Evolutionary conservation across 441 rosid genomes (phyloP), one percentile per base, ranked within the genome.

Genomic region (Arabidopsis lyrata): DNA sequence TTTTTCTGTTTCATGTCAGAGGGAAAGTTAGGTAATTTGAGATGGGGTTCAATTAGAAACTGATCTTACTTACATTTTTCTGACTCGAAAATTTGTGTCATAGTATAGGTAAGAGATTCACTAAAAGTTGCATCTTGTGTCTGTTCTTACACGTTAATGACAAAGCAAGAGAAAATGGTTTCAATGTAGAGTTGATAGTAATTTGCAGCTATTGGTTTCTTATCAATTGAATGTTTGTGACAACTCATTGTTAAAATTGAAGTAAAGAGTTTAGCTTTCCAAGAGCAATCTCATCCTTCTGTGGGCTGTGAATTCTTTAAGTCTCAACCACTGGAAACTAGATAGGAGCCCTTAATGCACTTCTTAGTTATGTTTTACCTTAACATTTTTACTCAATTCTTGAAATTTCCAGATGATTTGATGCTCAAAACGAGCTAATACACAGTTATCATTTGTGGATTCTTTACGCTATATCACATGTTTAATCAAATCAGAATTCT

Each of bases 221-320:
- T 59, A 45, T 36, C 22, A 6, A 31, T 45, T 31, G 29, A 29
- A 39, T 29, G 44, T 48, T 10, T 68, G 53, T 50, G 36, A 10
- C 24, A 6, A 14, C 38, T 10, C 48, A 3, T 31, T 27, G 52
- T 36, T 20, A 18, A 9, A 34, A 3, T 2, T 63, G 1, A 47
- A 41, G 32, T 27, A 24, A 50, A 50, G 42, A 11, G 20, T 47
- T 48, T 48, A 24, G 31, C 50, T 70, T 32, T 38, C 6, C 20
- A 59, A 4, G 66, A 70, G 9, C 32, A 60, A 2, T 12, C 50
- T 24, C 32, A 70, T 60, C 67, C 48, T 59, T 48, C 2, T n/a
- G 14, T 45, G 45, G 1, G 15, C 11, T 44, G 11, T 32, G 24
- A 12, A 34, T 9, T 44, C 20, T 57, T 56, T 13, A 32, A 44